These are phyloP conservation scores for Knoxdaviesia capensis DNA, from an alignment of 2,329 filamentous ascomycete species.

Conservation along the genomic window DNA sequence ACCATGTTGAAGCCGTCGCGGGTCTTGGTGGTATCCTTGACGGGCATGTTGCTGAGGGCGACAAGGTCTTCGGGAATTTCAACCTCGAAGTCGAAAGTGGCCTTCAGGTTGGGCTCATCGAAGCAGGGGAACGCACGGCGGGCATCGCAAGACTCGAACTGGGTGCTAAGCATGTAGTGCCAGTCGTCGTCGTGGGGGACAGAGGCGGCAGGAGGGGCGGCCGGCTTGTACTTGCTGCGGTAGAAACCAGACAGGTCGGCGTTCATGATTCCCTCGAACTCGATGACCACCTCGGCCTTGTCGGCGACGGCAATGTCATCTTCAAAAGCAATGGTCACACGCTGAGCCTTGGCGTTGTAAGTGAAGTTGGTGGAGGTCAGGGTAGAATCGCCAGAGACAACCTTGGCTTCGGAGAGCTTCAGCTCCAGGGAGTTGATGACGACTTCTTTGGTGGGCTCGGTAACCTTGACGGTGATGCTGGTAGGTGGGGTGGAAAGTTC, in stretches of 20 bases:
- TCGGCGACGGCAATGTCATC: constrained; percentile 47
- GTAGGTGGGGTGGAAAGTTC: not conserved
- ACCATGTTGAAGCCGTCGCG: constrained; percentile 51
- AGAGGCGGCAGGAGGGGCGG: constrained; percentile 47
- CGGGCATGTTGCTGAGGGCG: constrained; percentile 89
- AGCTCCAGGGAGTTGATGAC: constrained; percentile 74
- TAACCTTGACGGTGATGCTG: constrained; percentile 57
- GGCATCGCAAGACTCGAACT: constrained; percentile 94
- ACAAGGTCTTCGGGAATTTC: constrained; percentile 78
- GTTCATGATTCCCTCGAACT: constrained; percentile 69
- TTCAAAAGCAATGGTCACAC: constrained; percentile 58
- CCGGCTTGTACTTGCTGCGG: constrained; percentile 80
- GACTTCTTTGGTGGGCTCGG: constrained; percentile 52
- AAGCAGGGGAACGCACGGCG: constrained; percentile 93
- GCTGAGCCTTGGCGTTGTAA: constrained; percentile 71
- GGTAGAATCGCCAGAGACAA: constrained; percentile 21
- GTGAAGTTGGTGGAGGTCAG: constrained; percentile 38
- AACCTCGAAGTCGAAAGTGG: constrained; percentile 83
- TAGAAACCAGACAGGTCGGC: constrained; percentile 88
- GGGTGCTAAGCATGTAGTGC: constrained; percentile 74
- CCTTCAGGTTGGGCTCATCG: constrained; percentile 93
- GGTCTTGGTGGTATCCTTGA: constrained; percentile 43
- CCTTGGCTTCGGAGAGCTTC: constrained; percentile 45
- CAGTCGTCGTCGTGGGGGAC: constrained; percentile 54
- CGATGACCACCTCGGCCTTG: constrained; percentile 46